Percentiles rank a stretch among this genome's conserved stretches.
phyloP scores from a whole-genome alignment of 2,329 filamentous ascomycete species.

The Thielaviopsis populi region DNA sequence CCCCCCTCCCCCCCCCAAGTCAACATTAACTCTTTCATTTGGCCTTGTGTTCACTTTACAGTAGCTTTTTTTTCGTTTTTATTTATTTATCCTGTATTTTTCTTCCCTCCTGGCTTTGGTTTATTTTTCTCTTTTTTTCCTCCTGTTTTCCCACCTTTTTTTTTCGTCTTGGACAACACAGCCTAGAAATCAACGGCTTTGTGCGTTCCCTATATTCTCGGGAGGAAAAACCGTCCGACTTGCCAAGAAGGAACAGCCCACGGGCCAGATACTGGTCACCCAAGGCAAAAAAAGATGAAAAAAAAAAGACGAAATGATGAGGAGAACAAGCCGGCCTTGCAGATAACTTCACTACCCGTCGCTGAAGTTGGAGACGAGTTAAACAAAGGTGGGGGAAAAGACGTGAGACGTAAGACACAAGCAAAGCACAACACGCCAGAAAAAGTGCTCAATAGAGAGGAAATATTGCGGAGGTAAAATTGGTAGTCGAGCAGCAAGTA shows the following conservation, averaged over 20 bases:
- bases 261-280: neutral
- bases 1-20: neutral
- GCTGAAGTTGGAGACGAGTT: neutral
- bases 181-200: neutral
- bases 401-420: neutral
- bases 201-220: neutral
- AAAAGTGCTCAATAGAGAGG: neutral
- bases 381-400: neutral
- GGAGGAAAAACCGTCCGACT: neutral
- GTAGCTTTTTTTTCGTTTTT: neutral
- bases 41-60: too few relatives aligned
- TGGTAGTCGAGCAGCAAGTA: too few relatives aligned
- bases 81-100: neutral
- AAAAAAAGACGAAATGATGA: neutral
- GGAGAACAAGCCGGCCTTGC: neutral
- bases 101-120: neutral
- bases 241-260: conserved; percentile 2
- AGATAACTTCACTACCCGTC: neutral
- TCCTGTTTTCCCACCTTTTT: neutral
- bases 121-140: neutral
- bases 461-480: neutral
- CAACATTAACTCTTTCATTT: neutral
- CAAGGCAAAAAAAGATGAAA: neutral
- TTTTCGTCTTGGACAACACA: neutral
- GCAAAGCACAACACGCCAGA: too few relatives aligned